Evolutionary conservation across 768 basidiomycete genomes (phyloP).

Genomic region (Daedalea quercina): DNA sequence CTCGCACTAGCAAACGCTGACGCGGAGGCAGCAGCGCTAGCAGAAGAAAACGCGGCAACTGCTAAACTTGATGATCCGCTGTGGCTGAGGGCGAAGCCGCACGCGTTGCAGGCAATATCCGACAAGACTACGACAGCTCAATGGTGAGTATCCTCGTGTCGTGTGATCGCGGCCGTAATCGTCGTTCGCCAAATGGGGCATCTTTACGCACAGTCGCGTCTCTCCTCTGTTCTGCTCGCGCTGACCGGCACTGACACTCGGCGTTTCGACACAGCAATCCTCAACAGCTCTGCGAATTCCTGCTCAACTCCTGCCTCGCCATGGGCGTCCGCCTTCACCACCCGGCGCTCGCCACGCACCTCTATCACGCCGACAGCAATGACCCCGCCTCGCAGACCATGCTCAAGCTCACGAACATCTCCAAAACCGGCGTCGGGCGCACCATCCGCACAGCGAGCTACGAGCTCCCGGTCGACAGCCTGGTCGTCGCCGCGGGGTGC

Average conservation of each 20-base stretch:
- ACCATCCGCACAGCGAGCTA: constrained; percentile 4
- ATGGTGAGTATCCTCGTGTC: constrained; percentile 18
- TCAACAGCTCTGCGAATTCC: constrained; percentile 23
- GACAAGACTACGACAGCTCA: constrained; percentile 23
- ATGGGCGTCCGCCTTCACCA: constrained; percentile 25
- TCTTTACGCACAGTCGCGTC: not conserved
- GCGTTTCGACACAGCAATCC: constrained; percentile 17
- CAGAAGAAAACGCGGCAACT: not conserved
- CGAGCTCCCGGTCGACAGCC: constrained; percentile 22
- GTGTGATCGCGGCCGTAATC: not conserved
- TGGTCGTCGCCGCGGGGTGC: constrained; percentile 30
- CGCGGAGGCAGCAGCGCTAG: not conserved
- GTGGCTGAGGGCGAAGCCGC: constrained; percentile 17
- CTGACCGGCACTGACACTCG: not conserved
- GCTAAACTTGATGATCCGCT: constrained; percentile 9
- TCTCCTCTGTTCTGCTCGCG: not conserved
- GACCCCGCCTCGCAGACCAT: constrained; percentile 7
- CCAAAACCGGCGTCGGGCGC: constrained; percentile 2
- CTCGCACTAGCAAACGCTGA: not conserved
- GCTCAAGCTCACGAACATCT: constrained; percentile 17
- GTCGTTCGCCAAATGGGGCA: no score
- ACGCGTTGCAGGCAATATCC: constrained; percentile 19
- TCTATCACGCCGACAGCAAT: constrained; percentile 4
- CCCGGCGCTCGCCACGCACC: constrained; percentile 20
- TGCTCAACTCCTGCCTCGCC: constrained; percentile 22